Conservation (phyloP, 106 monocot genomes). For the Alisma plantagoaquatica region DNA sequence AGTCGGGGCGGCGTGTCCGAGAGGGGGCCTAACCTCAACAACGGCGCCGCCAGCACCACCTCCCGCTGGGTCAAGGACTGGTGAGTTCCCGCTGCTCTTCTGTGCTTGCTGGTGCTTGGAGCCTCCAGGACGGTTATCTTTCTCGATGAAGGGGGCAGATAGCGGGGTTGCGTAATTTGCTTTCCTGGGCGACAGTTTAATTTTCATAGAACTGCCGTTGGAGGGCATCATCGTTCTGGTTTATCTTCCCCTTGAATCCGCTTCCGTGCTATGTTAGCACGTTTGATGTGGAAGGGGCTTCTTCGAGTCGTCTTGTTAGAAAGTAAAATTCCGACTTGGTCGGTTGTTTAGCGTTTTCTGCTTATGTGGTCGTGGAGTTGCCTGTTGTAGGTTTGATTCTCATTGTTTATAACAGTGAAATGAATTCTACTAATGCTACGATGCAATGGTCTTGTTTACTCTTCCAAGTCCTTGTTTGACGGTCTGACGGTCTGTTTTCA, state of each 20-base stretch:
- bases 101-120: not conserved
- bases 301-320: not conserved
- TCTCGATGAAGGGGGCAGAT: not conserved
- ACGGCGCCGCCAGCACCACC: too few relatives aligned
- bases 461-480: not conserved
- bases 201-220: not conserved
- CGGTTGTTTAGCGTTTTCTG: not conserved
- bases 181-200: not conserved
- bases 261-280: not conserved
- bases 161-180: too few relatives aligned
- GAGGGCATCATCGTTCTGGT: not conserved
- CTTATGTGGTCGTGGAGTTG: not conserved
- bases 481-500: not conserved
- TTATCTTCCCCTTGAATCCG: too few relatives aligned
- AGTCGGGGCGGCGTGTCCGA: too few relatives aligned
- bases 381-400: not conserved
- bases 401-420: too few relatives aligned
- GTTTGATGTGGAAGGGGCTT: not conserved
- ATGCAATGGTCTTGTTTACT: not conserved
- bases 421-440: too few relatives aligned
- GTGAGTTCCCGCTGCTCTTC: slow-evolving; percentile 11
- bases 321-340: not conserved
- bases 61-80: slow-evolving; percentile 54
- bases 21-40: too few relatives aligned
- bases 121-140: too few relatives aligned